phyloP scores from a whole-genome alignment of 768 basidiomycete genomes.

The Lentinula edodes region DNA sequence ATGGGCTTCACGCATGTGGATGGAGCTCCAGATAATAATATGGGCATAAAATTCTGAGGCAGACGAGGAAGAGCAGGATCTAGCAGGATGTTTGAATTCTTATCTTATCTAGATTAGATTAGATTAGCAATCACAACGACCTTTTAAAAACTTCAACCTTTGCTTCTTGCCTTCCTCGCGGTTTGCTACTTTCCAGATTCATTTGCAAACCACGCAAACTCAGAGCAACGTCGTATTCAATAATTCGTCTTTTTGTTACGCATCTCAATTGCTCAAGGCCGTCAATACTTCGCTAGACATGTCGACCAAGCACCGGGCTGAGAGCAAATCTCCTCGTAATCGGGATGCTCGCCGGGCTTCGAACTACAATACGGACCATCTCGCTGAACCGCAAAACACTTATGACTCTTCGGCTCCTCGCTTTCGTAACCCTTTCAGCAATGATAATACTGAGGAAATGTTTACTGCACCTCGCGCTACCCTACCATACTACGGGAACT shows the following conservation, averaged over 20 bases:
- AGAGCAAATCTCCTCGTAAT: neutral
- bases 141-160: neutral
- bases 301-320: neutral
- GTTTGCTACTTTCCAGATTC: neutral
- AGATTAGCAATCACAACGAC: neutral
- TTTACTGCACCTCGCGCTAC: neutral
- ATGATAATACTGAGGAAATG: neutral
- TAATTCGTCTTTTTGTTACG: neutral
- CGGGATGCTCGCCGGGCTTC: neutral
- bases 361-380: neutral
- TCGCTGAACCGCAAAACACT: neutral
- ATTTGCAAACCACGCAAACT: neutral
- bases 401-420: neutral
- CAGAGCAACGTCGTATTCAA: neutral
- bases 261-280: neutral
- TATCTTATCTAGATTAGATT: neutral
- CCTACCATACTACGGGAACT: neutral
- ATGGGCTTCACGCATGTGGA: constrained; percentile 58
- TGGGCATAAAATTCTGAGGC: constrained; percentile 50
- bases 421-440: neutral
- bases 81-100: neutral
- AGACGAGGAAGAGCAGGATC: too few relatives aligned
- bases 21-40: constrained; percentile 40
- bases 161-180: neutral
- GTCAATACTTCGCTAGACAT: neutral